Base-by-base conservation (phyloP, 1,284 basidiomycete species). In the Polyporus tsugae region DNA sequence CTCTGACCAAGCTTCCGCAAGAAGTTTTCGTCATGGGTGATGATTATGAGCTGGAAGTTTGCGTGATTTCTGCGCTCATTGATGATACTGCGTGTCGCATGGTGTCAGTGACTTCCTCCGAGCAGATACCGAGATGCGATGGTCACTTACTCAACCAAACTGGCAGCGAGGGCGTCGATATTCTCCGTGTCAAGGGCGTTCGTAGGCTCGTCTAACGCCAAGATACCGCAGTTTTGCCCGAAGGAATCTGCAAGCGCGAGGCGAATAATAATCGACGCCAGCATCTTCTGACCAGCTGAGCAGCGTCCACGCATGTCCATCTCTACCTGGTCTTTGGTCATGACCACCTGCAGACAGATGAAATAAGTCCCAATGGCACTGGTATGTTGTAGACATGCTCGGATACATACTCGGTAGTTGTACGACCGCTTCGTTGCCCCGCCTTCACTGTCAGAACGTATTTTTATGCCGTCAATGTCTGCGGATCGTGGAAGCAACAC, bases 261-360 rank as follows among this genome's bases (percentile, higher is more conserved):
- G 1, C 98, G 90, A 75, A 99, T 99, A 78, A 99, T 96, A 80
- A 99, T 99, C n/a, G 95, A 98, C 36, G 98, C 98, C 67, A 99
- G 84, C 86, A 99, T 98, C 82, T 99, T 99, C 81, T 99, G 98
- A 0, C 98, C 98, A 0, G 98, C 98, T 25, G 95, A 97, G 81
- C 98, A 99, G 70, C 98, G 91, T 36, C 98, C 98, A 69, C 97
- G 92, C 97, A 99, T 99, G 80, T 99, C 97, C 91, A 99, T 97
- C 81, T 99, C 97, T 2, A 98, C 96, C 76, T 96, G 93, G 78
- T 99, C 97, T 83, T 99, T 99, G 70, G 94, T 94, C 97, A 99
- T 99, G 72, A 98, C 96, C 62, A 98, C 95, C 94, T 96, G 75
- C 36, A 69, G 49, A 29, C 59, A 82, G 57, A 82, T 67, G 60